Evolutionary conservation across 805 yeast species (phyloP), one percentile per base, ranked within the genome.

Genomic region (Vanderwaltozyma verrucispora): DNA sequence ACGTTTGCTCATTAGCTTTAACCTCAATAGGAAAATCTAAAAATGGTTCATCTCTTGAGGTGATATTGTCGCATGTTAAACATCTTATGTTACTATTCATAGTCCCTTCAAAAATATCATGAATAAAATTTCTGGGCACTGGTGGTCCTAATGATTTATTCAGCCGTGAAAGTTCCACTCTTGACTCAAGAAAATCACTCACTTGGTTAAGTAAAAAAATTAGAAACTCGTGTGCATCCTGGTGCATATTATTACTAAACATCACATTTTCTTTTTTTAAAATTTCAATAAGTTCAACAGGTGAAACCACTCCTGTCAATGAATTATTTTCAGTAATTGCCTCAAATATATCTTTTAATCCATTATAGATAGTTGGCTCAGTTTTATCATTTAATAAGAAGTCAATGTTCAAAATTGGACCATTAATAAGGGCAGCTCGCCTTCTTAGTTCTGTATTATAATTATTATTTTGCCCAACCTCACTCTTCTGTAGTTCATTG

Each of bases 141-240:
- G n/a, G n/a, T n/a, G n/a, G n/a, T n/a, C n/a, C n/a, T n/a, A n/a
- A n/a, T n/a, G n/a, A n/a, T n/a, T n/a, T n/a, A n/a, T n/a, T n/a
- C n/a, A n/a, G n/a, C n/a, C n/a, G n/a, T n/a, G n/a, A n/a, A n/a
- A n/a, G n/a, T n/a, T n/a, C n/a, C n/a, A n/a, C n/a, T n/a, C n/a
- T n/a, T n/a, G n/a, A n/a, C 14, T 48, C 68, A 63, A 59, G 34
- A 24, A 49, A 53, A 20, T 72, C 74, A 35, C 82, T 64, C 14
- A 81, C 69, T 44, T 83, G 87, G 59, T 92, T 92, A 37, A 92
- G 65, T 47, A 88, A 57, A 53, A 83, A 88, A 56, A 88, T 89
- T 54, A 88, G 70, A 59, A 92, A 92, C 62, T 92, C 98, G 60
- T 92, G 98, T 5, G 97, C 96, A 65, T 92, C 98, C 56, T 92